phyloP scores from a whole-genome alignment of 1,284 basidiomycete genomes.

The Gastroboletus turbinatus region DNA sequence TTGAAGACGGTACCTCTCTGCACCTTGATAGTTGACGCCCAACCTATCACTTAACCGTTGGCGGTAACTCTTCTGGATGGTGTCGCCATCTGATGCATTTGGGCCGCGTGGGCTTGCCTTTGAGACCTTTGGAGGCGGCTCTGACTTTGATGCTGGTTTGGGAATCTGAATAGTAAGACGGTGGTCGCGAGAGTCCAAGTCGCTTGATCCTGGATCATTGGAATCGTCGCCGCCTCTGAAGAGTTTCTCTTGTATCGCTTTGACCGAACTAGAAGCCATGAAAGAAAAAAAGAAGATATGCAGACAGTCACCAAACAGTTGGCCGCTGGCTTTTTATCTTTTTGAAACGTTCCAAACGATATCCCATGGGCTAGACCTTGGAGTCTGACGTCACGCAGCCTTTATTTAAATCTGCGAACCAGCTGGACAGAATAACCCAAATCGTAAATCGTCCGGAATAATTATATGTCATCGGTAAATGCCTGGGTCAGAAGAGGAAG shows the following conservation, averaged over 20 bases:
- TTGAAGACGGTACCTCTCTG: constrained; percentile 69
- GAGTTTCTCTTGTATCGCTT: constrained; percentile 75
- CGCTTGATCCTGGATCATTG: constrained; percentile 21
- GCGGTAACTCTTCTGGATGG: constrained; percentile 45
- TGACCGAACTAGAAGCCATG: constrained; percentile 44
- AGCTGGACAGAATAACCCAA: background rate
- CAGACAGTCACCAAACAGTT: background rate
- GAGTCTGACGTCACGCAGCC: constrained; percentile 27
- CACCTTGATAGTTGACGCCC: constrained; percentile 61
- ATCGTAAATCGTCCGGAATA: background rate
- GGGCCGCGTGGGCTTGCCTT: constrained; percentile 40
- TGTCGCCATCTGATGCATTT: constrained; percentile 22
- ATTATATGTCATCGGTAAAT: background rate
- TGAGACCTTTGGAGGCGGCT: constrained; percentile 43
- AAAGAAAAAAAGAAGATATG: background rate
- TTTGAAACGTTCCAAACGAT: background rate
- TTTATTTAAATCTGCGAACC: constrained; percentile 12
- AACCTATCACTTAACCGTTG: constrained; percentile 60
- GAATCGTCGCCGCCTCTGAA: constrained; percentile 53
- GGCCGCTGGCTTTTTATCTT: constrained; percentile 5
- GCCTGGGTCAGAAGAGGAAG: background rate
- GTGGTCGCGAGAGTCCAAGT: constrained; percentile 37
- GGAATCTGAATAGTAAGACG: constrained; percentile 82
- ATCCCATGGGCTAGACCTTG: constrained; percentile 2
- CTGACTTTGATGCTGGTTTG: constrained; percentile 43